These are phyloP conservation scores for Elongisporangium undulatum DNA, from an alignment of 352 stramenopile genomes.

Conservation along the genomic window DNA sequence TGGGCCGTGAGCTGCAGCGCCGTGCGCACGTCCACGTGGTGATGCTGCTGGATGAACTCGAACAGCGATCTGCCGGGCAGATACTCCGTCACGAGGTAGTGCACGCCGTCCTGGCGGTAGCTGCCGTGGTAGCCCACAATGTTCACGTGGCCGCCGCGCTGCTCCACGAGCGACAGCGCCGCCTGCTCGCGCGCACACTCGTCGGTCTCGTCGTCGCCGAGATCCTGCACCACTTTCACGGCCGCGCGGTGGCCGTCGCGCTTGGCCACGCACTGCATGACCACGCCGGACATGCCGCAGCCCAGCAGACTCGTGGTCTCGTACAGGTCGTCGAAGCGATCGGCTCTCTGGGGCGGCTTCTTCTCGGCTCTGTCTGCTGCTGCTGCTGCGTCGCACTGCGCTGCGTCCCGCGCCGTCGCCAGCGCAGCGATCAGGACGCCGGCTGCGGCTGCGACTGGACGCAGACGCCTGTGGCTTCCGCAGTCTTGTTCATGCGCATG, in stretches of 20 bases:
- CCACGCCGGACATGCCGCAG: conserved; percentile 72
- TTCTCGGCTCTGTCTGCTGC: not conserved
- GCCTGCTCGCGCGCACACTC: conserved; percentile 63
- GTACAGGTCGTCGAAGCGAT: conserved; percentile 65
- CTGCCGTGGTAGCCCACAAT: conserved; percentile 60
- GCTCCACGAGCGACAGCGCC: conserved; percentile 46
- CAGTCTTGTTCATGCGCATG: not conserved
- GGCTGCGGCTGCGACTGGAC: not conserved
- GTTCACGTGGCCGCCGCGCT: conserved; percentile 48
- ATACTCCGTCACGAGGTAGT: conserved; percentile 82
- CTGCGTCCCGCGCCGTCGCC: not conserved
- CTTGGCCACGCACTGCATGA: conserved; percentile 80
- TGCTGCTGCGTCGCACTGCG: conserved; percentile 13
- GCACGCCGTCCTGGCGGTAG: conserved; percentile 75
- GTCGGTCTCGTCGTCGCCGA: conserved; percentile 30
- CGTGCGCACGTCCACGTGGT: conserved; percentile 29
- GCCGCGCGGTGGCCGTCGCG: conserved; percentile 49
- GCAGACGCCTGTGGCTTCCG: not conserved
- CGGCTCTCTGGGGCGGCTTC: conserved; percentile 1
- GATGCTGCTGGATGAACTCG: conserved; percentile 55
- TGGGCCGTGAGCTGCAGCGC: conserved; percentile 57
- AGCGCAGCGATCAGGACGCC: not conserved
- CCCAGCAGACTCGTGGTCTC: conserved; percentile 59
- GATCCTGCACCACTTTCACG: conserved; percentile 77
- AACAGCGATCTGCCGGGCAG: conserved; percentile 65